Conservation (phyloP, 768 basidiomycete genomes). For the Pleurotus ostreatus region DNA sequence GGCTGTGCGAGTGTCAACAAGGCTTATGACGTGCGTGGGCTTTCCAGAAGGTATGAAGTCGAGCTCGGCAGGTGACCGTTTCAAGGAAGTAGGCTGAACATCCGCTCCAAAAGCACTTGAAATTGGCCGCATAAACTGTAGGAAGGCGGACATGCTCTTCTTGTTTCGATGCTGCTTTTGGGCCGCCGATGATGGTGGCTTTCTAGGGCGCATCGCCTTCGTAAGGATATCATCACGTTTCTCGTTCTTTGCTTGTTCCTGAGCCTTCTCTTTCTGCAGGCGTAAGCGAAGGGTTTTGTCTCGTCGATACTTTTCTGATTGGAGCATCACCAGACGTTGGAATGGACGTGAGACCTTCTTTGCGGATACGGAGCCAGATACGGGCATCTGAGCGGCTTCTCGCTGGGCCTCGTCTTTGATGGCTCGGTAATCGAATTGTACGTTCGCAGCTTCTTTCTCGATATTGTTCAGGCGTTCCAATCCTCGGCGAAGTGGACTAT, state of each 20-base stretch:
- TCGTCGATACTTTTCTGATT: slow-evolving; percentile 80
- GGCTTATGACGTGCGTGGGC: slow-evolving; percentile 69
- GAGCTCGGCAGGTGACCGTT: slow-evolving; percentile 66
- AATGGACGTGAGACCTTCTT: slow-evolving; percentile 64
- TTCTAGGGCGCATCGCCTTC: slow-evolving; percentile 66
- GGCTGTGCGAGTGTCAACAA: slow-evolving; percentile 67
- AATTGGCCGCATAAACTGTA: slow-evolving; percentile 85
- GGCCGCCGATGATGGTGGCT: slow-evolving; percentile 29
- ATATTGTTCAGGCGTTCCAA: slow-evolving; percentile 75
- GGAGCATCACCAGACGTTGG: slow-evolving; percentile 54
- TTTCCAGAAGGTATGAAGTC: slow-evolving; percentile 73
- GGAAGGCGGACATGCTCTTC: slow-evolving; percentile 83
- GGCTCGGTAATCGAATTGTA: slow-evolving; percentile 67
- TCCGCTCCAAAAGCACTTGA: slow-evolving; percentile 81
- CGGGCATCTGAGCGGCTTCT: slow-evolving; percentile 48
- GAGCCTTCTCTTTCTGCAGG: slow-evolving; percentile 69
- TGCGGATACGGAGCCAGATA: slow-evolving; percentile 38
- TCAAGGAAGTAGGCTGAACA: slow-evolving; percentile 38
- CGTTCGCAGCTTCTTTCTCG: slow-evolving; percentile 57
- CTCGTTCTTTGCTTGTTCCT: slow-evolving; percentile 70
- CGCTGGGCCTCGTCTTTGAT: slow-evolving; percentile 75
- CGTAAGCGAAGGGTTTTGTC: slow-evolving; percentile 68
- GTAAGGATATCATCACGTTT: slow-evolving; percentile 73
- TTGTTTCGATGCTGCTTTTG: slow-evolving; percentile 82
- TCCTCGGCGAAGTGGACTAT: slow-evolving; percentile 59